Base-by-base conservation (phyloP, 352 stramenopile genomes). In the Globisporangium abappressorium region DNA sequence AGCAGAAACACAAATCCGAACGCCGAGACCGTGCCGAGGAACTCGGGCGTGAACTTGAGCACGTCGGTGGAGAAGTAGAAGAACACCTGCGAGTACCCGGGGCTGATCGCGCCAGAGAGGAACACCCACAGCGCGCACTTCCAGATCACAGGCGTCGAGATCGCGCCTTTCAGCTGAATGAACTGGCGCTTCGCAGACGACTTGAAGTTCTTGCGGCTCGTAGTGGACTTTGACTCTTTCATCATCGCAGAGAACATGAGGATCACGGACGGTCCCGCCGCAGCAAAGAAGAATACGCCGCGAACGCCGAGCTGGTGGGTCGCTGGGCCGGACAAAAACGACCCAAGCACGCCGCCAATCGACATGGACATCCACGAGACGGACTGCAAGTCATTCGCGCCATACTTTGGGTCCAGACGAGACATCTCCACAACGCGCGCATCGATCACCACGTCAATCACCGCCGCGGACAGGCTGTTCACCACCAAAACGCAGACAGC, bases 11-110 rank as follows among this genome's bases (percentile, higher is more conserved):
- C 80, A 61, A 89, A 92, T 6, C 87, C 87, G 47, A 92, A 85
- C 11, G 80, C 79, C 8, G 69, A 84, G 20, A 98, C 91, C 15
- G 87, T 83, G 30, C 95, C 97, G 24, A 99, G 78, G 74, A 99
- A 98, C 77, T 99, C 95, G 24, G 96, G 93, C 51, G 91, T 92
- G 72, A 99, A 97, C 65, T 93, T 76, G 47, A 99, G 84, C 53
- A 98, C 93, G 68, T 98, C 92, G 0, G 95, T 99, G 18, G 97
- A 81, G 68, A 98, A 99, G 73, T 98, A 99, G 62, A 99, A 97
- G 65, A 97, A 96, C 7, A 98, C 94, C 54, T 97, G 92, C 56
- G 97, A 98, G 69, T 94, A 97, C 28, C 93, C 95, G 8, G 97
- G 97, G 36, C 95, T 90, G 34, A 91, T 97, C 9, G 95, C 92